A percentile compares a stretch with the other conserved stretches of the same genome.
These are phyloP conservation scores for Cordyceps farinosa DNA, from an alignment of 2,329 filamentous ascomycete genomes.

Conservation along the genomic window DNA sequence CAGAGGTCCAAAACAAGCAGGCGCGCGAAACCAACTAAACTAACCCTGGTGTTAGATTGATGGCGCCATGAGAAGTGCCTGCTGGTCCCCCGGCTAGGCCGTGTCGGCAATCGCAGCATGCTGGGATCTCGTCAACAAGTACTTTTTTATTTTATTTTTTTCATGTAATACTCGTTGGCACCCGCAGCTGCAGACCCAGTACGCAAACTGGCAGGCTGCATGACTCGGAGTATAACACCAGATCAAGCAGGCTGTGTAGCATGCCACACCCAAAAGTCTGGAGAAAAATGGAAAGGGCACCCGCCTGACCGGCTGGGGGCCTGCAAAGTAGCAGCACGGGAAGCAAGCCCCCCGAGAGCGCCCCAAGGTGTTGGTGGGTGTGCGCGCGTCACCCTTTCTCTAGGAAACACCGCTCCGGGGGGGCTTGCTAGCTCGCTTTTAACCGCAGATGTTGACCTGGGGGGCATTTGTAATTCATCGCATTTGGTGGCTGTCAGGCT, in stretches of 20 bases:
- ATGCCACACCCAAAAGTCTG: not conserved
- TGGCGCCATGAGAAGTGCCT: conserved; percentile 9
- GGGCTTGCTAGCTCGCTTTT: not conserved
- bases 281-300: not conserved
- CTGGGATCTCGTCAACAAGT: not conserved
- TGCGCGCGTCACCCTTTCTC: not conserved
- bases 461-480: not conserved
- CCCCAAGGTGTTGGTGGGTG: not conserved
- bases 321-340: not conserved
- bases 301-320: conserved; percentile 1
- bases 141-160: not conserved
- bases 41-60: not conserved
- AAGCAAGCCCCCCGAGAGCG: conserved; percentile 12
- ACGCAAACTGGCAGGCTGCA: conserved; percentile 2
- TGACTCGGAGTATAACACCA: conserved; percentile 4
- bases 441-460: not conserved
- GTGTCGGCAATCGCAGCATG: conserved; percentile 13
- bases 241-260: conserved; percentile 10
- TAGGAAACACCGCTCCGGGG: not conserved
- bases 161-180: not conserved
- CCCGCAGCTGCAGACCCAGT: not conserved
- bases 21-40: not conserved
- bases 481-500: not conserved
- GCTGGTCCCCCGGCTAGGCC: not conserved
- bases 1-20: not conserved